These are phyloP conservation scores for Cokeromyces recurvatus DNA, from an alignment of 371 early-diverging fungal species.

Conservation along the genomic window DNA sequence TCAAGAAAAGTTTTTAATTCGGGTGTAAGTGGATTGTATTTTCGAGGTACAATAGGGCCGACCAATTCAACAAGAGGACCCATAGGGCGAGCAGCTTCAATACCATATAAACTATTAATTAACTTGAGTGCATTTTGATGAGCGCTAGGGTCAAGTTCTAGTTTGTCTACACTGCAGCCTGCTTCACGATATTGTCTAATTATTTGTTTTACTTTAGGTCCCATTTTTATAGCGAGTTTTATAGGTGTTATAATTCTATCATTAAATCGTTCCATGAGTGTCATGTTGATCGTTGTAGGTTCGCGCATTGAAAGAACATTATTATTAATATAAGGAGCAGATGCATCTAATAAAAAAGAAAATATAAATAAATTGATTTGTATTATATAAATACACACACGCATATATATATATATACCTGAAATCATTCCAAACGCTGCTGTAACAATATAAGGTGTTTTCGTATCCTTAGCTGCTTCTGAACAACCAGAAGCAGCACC, in stretches of 20 bases:
- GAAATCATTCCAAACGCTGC: slow-evolving; percentile 1
- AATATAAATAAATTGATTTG: too few relatives aligned
- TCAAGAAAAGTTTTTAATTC: background rate
- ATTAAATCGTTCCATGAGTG: slow-evolving; percentile 12
- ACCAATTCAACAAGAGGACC: slow-evolving; percentile 31
- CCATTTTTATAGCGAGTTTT: too few relatives aligned
- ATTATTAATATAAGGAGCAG: slow-evolving; percentile 23
- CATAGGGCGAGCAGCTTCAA: slow-evolving; percentile 26
- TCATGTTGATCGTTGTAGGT: slow-evolving; percentile 10
- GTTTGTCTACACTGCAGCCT: background rate
- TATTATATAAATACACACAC: too few relatives aligned
- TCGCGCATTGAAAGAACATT: background rate
- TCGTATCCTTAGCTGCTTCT: slow-evolving; percentile 6
- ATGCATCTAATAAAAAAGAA: slow-evolving; percentile 2
- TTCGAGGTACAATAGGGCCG: slow-evolving; percentile 31
- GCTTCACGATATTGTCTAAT: background rate
- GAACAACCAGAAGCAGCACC: slow-evolving; percentile 1
- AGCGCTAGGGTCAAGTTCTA: background rate
- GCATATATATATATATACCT: too few relatives aligned
- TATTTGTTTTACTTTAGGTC: background rate
- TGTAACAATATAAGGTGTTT: slow-evolving; percentile 8
- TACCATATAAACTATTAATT: slow-evolving; percentile 22
- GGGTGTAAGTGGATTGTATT: slow-evolving; percentile 1
- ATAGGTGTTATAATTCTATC: slow-evolving; percentile 12
- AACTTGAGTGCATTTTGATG: slow-evolving; percentile 12